These are phyloP conservation scores for Helianthus annuus DNA, from an alignment of 129 eudicot species.

Conservation along the genomic window HanXRQr2.0-SUNRISE NC_035433.2:56288377-56288876, in stretches of 20 bases:
- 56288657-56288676: slow-evolving; percentile 8
- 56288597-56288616: not conserved
- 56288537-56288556: no score
- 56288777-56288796: slow-evolving; percentile 23
- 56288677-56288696: slow-evolving; percentile 30
- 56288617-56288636: not conserved
- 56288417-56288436: not conserved
- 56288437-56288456: not conserved
- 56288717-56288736: slow-evolving; percentile 24
- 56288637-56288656: not conserved
- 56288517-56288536: not conserved
- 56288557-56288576: not conserved
- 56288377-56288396: not conserved
- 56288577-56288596: not conserved
- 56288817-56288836: slow-evolving; percentile 60
- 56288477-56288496: not conserved
- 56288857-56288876: slow-evolving; percentile 57
- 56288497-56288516: not conserved
- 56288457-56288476: not conserved
- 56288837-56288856: slow-evolving; percentile 72
- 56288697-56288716: slow-evolving; percentile 21
- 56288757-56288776: slow-evolving; percentile 25
- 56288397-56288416: no score
- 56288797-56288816: slow-evolving; percentile 32
- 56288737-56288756: slow-evolving; percentile 35